Evolutionary conservation across 2,329 filamentous ascomycete species (phyloP), one percentile per base, ranked within the genome.

Genomic region (Stagonosporopsis rhizophila): DNA sequence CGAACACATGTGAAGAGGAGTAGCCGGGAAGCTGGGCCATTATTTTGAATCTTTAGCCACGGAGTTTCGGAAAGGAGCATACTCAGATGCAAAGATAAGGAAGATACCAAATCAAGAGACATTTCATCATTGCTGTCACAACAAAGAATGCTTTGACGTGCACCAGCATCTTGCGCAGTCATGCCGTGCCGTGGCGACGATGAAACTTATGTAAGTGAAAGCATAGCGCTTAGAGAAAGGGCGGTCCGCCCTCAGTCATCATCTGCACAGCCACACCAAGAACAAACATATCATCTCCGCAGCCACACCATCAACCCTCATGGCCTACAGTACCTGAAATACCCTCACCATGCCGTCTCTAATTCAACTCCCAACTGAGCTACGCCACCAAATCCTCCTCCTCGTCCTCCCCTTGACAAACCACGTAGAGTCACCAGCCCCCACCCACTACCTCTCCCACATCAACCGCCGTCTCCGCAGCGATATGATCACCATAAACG

Each of bases 11-110:
- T 19, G 19, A 23, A 12, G 20, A 15, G 28, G n/a, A 12, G 6
- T 9, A 9, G 7, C 12, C 8, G 7, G 17, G 17, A 12, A 39
- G 7, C 12, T n/a, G 35, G 20, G 40, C 27, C 17, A 34, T 45
- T 15, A 30, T 52, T 42, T 37, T 54, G 63, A 59, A 68, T 67
- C 40, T 65, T 66, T 60, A 70, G 68, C 68, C 52, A 59, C 35
- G 67, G 68, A 64, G 68, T 70, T 66, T 45, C 60, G 64, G 23
- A 52, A 58, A 50, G 50, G 44, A 53, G 48, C 57, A 59, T 45
- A 37, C 32, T 41, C 19, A 38, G 34, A 45, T 56, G 49, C 44
- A 7, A 27, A 44, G 22, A 22, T 28, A 25, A 15, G 45, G 12
- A 20, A 44, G 44, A 57, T 57, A 57, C 41, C 52, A 55, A 19